Conservation (phyloP, 2,329 filamentous ascomycete species). For the Fusarium keratoplasticum region DNA sequence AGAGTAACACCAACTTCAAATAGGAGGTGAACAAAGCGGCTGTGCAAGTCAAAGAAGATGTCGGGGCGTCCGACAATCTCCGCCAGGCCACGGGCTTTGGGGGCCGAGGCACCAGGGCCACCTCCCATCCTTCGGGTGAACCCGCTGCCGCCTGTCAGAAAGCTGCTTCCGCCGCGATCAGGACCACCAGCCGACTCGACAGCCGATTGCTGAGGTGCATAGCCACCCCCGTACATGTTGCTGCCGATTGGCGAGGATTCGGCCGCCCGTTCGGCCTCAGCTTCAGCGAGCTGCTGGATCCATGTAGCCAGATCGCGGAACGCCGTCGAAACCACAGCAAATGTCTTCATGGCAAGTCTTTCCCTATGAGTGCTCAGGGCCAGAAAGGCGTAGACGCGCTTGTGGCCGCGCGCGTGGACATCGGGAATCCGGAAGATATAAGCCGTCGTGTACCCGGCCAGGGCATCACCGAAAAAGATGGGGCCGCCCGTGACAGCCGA, state of each 20-base stretch:
- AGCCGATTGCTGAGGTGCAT: slow-evolving; percentile 42
- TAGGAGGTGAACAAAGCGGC: slow-evolving; percentile 71
- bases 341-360: slow-evolving; percentile 73
- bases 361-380: slow-evolving; percentile 75
- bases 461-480: slow-evolving; percentile 75
- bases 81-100: slow-evolving; percentile 70
- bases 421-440: slow-evolving; percentile 79
- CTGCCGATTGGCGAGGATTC: slow-evolving; percentile 57
- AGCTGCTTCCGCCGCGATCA: slow-evolving; percentile 63
- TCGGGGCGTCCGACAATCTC: slow-evolving; percentile 75
- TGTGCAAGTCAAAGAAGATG: slow-evolving; percentile 75
- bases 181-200: slow-evolving; percentile 48
- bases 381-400: slow-evolving; percentile 76
- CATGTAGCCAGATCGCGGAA: slow-evolving; percentile 74
- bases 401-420: slow-evolving; percentile 74
- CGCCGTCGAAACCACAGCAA: slow-evolving; percentile 69
- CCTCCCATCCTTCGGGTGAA: slow-evolving; percentile 69
- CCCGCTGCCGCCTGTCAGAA: slow-evolving; percentile 66
- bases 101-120: slow-evolving; percentile 65
- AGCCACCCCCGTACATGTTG: slow-evolving; percentile 52
- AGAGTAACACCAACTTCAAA: slow-evolving; percentile 68
- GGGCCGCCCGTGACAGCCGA: slow-evolving; percentile 71
- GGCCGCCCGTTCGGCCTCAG: slow-evolving; percentile 68
- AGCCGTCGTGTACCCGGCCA: slow-evolving; percentile 75
- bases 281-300: slow-evolving; percentile 74